A percentile compares a stretch with the other conserved stretches of the same genome.
Evolutionary conservation across 768 basidiomycete genomes (phyloP).

Genomic region (Mycena capillaripes): DNA sequence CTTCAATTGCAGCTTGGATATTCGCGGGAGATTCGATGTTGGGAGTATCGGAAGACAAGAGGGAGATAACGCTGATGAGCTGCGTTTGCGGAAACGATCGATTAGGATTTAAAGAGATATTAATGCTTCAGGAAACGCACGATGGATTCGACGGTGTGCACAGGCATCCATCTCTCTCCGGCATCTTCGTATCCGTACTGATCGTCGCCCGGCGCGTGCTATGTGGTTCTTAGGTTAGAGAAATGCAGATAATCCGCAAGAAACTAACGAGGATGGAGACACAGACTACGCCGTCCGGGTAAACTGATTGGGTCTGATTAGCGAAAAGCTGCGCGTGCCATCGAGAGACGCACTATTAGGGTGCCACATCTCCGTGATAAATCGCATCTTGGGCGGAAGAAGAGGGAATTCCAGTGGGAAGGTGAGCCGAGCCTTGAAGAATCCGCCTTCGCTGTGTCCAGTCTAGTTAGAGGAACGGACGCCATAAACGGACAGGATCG

Average conservation of each 20-base stretch:
- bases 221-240: conserved; percentile 17
- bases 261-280: conserved; percentile 90
- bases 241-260: background rate
- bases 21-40: conserved; percentile 96
- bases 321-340: background rate
- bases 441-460: conserved; percentile 88
- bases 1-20: conserved; percentile 94
- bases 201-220: conserved; percentile 97
- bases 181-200: conserved; percentile 98
- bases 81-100: conserved; percentile 47
- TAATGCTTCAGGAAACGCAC: conserved; percentile 58
- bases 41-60: conserved; percentile 92
- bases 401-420: conserved; percentile 95
- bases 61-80: conserved; percentile 97
- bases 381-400: conserved; percentile 95
- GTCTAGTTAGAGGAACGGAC: conserved; percentile 28
- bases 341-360: conserved; percentile 84
- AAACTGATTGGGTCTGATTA: conserved; percentile 70
- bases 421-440: conserved; percentile 90
- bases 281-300: conserved; percentile 93
- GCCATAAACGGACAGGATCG: conserved; percentile 13
- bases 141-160: conserved; percentile 97
- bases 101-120: conserved; percentile 37
- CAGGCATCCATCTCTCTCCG: conserved; percentile 97
- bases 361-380: conserved; percentile 97